These are phyloP conservation scores for Abrus precatorius DNA, from an alignment of 306 rosid species.

Conservation along the genomic window DNA sequence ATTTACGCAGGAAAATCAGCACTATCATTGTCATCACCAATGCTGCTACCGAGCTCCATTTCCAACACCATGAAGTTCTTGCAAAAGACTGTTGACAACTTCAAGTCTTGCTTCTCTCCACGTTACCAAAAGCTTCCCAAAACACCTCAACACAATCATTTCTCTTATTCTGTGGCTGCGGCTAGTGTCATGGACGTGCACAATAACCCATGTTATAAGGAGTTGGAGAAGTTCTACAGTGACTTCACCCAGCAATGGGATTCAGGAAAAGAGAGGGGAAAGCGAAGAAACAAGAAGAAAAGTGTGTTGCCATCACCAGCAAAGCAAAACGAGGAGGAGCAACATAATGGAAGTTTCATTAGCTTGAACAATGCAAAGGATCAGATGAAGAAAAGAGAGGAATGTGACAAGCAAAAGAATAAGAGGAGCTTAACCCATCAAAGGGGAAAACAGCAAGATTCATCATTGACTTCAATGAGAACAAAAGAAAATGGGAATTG, in stretches of 20 bases:
- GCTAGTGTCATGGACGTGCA: conserved; percentile 13
- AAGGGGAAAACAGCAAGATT: conserved; percentile 43
- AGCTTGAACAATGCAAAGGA: conserved; percentile 21
- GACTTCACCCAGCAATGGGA: conserved; percentile 61
- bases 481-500: conserved; percentile 18
- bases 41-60: conserved; percentile 73
- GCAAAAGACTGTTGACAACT: conserved; percentile 60
- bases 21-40: conserved; percentile 40
- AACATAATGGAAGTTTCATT: conserved; percentile 5
- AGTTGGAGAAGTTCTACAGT: conserved; percentile 63
- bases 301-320: conserved; percentile 7
- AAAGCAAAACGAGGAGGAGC: conserved; percentile 44
- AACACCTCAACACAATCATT: conserved; percentile 48
- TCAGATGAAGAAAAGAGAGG: conserved; percentile 44
- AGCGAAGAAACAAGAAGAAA: conserved; percentile 49
- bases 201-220: conserved; percentile 44
- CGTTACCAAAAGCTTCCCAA: conserved; percentile 78
- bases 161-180: conserved; percentile 39
- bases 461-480: neutral
- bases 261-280: conserved; percentile 44
- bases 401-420: conserved; percentile 11
- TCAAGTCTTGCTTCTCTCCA: conserved; percentile 72
- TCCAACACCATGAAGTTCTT: conserved; percentile 79
- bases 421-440: conserved; percentile 36
- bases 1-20: neutral